Conservation (phyloP, 2,329 filamentous ascomycete species). For the Fusarium mundagurra region DNA sequence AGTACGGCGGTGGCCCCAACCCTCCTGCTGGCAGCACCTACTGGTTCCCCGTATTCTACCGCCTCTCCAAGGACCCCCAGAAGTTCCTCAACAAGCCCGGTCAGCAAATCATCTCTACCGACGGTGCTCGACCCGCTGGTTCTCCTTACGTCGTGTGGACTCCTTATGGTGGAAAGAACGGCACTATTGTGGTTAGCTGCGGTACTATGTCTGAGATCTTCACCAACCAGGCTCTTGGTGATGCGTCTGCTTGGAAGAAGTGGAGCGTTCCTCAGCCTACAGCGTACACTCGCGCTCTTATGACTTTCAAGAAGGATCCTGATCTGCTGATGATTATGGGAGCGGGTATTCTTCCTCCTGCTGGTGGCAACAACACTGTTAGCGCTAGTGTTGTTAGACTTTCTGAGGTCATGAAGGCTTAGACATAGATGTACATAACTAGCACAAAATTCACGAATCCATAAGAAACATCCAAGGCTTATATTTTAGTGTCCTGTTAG, state of each 20-base stretch:
- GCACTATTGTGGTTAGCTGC: constrained; percentile 56
- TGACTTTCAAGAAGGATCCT: constrained; percentile 49
- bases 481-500: no score
- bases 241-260: constrained; percentile 50
- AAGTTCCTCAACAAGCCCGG: constrained; percentile 48
- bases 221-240: constrained; percentile 54
- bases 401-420: constrained; percentile 42
- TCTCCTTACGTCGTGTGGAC: constrained; percentile 58
- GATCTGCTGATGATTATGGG: constrained; percentile 55
- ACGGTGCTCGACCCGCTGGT: constrained; percentile 48
- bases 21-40: constrained; percentile 43
- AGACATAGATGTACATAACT: background rate
- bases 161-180: constrained; percentile 55
- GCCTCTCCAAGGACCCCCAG: constrained; percentile 52
- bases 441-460: no score
- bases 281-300: constrained; percentile 52
- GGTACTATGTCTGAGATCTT: constrained; percentile 53
- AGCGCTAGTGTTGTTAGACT: constrained; percentile 49
- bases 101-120: constrained; percentile 47
- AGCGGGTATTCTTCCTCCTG: constrained; percentile 56
- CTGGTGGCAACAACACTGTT: constrained; percentile 56
- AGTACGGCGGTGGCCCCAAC: constrained; percentile 61
- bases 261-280: constrained; percentile 48
- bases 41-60: constrained; percentile 58
- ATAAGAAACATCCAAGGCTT: no score